A percentile compares a stretch with the other conserved stretches of the same genome.
These are phyloP conservation scores for Melanopsichium pennsylvanicum DNA, from an alignment of 1,284 basidiomycete species.

Conservation along the genomic window DNA sequence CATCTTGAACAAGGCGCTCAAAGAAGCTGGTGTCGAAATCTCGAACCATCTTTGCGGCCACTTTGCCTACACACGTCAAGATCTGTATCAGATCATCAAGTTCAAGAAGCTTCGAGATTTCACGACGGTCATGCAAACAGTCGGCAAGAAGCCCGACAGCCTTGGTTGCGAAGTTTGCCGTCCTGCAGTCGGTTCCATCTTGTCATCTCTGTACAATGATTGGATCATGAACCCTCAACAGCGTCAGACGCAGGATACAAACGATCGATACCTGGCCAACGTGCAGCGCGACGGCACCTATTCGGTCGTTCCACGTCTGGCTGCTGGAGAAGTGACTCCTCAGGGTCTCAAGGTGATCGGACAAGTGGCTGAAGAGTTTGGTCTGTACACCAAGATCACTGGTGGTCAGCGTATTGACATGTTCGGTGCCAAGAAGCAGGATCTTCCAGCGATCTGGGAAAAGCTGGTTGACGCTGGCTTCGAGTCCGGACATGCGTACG, in stretches of 20 bases:
- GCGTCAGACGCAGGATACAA: constrained; percentile 77
- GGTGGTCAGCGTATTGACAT: constrained; percentile 75
- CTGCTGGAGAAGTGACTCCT: constrained; percentile 76
- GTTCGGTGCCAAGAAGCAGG: constrained; percentile 78
- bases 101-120: constrained; percentile 75
- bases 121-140: constrained; percentile 71
- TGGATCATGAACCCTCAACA: constrained; percentile 75
- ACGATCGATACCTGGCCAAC: constrained; percentile 75
- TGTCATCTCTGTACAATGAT: constrained; percentile 76
- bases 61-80: constrained; percentile 75
- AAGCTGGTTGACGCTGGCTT: constrained; percentile 75
- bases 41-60: constrained; percentile 76
- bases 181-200: constrained; percentile 75
- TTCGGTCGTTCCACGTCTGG: constrained; percentile 76
- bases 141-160: constrained; percentile 70
- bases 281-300: constrained; percentile 80
- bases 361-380: constrained; percentile 75
- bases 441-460: constrained; percentile 80
- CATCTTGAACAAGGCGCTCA: constrained; percentile 76
- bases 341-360: constrained; percentile 77
- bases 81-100: constrained; percentile 76
- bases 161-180: constrained; percentile 79
- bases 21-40: constrained; percentile 73
- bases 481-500: constrained; percentile 80
- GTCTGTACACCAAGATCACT: constrained; percentile 69